A percentile compares a stretch with the other conserved stretches of the same genome.
Evolutionary conservation across 352 stramenopile genomes (phyloP).

Genomic region (Globisporangium spinosum): DNA sequence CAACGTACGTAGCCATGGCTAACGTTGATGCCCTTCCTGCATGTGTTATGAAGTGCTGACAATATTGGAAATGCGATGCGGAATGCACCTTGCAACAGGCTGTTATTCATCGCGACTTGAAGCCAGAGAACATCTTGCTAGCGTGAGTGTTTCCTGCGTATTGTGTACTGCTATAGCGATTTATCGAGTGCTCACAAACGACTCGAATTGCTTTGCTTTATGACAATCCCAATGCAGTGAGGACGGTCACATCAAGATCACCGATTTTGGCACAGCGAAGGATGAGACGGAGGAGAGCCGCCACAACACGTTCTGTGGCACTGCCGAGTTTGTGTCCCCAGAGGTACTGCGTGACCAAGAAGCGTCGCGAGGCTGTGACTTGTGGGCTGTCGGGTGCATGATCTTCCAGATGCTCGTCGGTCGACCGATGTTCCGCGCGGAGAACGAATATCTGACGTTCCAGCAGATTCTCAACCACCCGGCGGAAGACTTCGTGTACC

Average conservation of each 20-base stretch:
- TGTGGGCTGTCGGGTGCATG: slow-evolving; percentile 91
- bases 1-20: slow-evolving; percentile 31
- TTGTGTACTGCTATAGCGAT: neutral
- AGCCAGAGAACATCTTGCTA: slow-evolving; percentile 89
- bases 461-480: slow-evolving; percentile 87
- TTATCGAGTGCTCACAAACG: neutral
- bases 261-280: slow-evolving; percentile 88
- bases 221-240: slow-evolving; percentile 25
- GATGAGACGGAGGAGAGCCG: slow-evolving; percentile 77
- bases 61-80: slow-evolving; percentile 2
- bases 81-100: slow-evolving; percentile 31
- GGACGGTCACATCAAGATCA: slow-evolving; percentile 87
- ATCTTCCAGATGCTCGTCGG: slow-evolving; percentile 89
- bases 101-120: slow-evolving; percentile 96
- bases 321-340: slow-evolving; percentile 90
- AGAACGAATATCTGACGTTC: slow-evolving; percentile 91
- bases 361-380: slow-evolving; percentile 77
- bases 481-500: slow-evolving; percentile 74
- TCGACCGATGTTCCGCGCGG: slow-evolving; percentile 78
- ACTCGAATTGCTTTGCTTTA: neutral
- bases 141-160: slow-evolving; percentile 21
- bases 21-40: neutral
- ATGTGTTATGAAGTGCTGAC: neutral
- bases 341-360: slow-evolving; percentile 87
- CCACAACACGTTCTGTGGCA: slow-evolving; percentile 89